Evolutionary conservation across 2,329 filamentous ascomycete species (phyloP).

Genomic region (Neopestalotiopsis sp.): DNA sequence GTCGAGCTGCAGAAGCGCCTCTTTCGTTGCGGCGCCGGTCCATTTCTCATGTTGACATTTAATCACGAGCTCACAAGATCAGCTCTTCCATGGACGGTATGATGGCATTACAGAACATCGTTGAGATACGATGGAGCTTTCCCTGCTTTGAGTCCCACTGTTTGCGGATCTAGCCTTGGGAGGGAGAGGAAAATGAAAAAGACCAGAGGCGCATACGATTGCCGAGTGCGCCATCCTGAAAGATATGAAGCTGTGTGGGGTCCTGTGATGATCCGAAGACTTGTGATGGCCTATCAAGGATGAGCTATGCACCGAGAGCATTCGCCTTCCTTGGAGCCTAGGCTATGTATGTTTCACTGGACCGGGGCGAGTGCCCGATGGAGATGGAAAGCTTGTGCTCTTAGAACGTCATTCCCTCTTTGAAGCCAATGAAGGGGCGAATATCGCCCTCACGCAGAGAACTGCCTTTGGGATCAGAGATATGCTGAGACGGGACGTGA

Average conservation of each 20-base stretch:
- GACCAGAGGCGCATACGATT: conserved; percentile 35
- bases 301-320: conserved; percentile 27
- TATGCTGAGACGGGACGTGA: conserved; percentile 30
- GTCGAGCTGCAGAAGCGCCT: conserved; percentile 37
- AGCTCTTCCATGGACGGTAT: conserved; percentile 1
- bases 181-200: conserved; percentile 23
- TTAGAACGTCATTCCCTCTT: conserved; percentile 31
- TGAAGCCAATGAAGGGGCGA: conserved; percentile 29
- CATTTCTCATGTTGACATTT: conserved; percentile 1
- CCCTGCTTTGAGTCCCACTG: conserved; percentile 25
- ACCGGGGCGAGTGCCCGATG: conserved; percentile 28
- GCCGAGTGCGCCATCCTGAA: conserved; percentile 27
- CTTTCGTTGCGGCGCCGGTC: background rate
- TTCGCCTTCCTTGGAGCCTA: conserved; percentile 25
- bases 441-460: conserved; percentile 29
- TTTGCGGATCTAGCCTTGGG: conserved; percentile 37
- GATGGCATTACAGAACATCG: background rate
- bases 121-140: conserved; percentile 7
- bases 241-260: conserved; percentile 25
- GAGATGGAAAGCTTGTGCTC: conserved; percentile 27
- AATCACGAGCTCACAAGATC: conserved; percentile 11
- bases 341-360: conserved; percentile 34
- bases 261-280: conserved; percentile 27
- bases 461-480: conserved; percentile 31
- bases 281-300: conserved; percentile 30